Evolutionary conservation across 208 protist species (phyloP).

Genomic region (Crithidia bombi): DNA sequence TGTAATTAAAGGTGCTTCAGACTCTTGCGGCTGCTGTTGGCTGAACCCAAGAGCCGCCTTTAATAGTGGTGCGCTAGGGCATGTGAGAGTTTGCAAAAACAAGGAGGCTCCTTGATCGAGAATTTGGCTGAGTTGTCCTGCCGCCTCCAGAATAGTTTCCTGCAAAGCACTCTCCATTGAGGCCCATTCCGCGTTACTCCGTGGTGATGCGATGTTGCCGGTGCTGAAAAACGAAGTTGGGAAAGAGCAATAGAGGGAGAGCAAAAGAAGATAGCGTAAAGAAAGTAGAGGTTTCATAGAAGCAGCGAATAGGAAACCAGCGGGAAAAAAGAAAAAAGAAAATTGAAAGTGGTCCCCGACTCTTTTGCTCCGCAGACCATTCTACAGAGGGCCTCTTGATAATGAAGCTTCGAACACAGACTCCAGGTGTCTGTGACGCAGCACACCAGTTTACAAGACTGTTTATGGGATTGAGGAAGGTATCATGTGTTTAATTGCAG

Average conservation of each 20-base stretch:
- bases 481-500: background rate
- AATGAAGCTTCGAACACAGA: no score
- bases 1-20: background rate
- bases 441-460: no score
- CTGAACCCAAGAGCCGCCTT: slow-evolving; percentile 14
- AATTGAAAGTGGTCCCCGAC: background rate
- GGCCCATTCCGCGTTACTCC: background rate
- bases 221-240: background rate
- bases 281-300: no score
- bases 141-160: background rate
- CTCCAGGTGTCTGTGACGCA: no score
- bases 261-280: no score
- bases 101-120: background rate
- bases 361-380: background rate
- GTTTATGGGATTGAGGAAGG: no score
- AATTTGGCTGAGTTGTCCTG: slow-evolving; percentile 11
- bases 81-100: background rate
- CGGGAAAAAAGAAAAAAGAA: background rate
- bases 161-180: background rate
- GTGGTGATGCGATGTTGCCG: background rate
- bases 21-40: background rate
- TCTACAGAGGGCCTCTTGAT: no score
- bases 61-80: background rate
- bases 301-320: no score
- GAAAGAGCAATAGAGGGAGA: no score